phyloP scores from a whole-genome alignment of 441 rosid species.

The Populus hybrid region DNA sequence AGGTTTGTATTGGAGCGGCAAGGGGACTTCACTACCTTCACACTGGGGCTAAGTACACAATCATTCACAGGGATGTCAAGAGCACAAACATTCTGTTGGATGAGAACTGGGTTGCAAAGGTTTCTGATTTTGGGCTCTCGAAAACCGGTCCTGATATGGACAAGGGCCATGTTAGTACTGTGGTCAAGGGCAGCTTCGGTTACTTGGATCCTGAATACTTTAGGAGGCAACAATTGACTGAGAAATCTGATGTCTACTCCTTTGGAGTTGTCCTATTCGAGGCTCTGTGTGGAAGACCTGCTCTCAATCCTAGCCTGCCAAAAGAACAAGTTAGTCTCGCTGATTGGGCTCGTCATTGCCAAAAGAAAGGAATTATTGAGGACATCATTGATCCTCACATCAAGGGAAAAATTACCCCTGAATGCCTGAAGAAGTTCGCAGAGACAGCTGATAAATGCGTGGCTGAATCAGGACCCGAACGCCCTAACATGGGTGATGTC shows the following conservation, averaged over 20 bases:
- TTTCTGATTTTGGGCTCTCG: slow-evolving; percentile 61
- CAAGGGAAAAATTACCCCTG: slow-evolving; percentile 46
- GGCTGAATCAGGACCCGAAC: slow-evolving; percentile 44
- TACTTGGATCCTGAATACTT: slow-evolving; percentile 77
- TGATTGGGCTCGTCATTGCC: slow-evolving; percentile 23
- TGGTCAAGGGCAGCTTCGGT: slow-evolving; percentile 75
- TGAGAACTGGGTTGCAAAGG: slow-evolving; percentile 32
- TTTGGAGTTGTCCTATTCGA: no score
- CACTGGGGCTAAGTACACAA: no score
- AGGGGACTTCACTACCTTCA: slow-evolving; percentile 33
- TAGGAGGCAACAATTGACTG: slow-evolving; percentile 54
- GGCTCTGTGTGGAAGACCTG: no score
- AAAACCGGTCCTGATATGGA: slow-evolving; percentile 57
- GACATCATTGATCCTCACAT: slow-evolving; percentile 54
- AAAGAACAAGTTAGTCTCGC: no score
- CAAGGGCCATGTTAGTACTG: slow-evolving; percentile 49
- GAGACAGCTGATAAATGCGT: slow-evolving; percentile 67
- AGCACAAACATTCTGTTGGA: slow-evolving; percentile 49
- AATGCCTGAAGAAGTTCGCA: slow-evolving; percentile 54
- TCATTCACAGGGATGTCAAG: slow-evolving; percentile 16
- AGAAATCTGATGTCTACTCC: no score
- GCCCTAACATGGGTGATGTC: slow-evolving; percentile 80
- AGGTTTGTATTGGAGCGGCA: slow-evolving; percentile 58
- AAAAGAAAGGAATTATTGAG: slow-evolving; percentile 40
- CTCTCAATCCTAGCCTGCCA: no score